Evolutionary conservation across 352 stramenopile species (phyloP), one percentile per base, ranked within the genome.

Genomic region (Phytophthora pini): DNA sequence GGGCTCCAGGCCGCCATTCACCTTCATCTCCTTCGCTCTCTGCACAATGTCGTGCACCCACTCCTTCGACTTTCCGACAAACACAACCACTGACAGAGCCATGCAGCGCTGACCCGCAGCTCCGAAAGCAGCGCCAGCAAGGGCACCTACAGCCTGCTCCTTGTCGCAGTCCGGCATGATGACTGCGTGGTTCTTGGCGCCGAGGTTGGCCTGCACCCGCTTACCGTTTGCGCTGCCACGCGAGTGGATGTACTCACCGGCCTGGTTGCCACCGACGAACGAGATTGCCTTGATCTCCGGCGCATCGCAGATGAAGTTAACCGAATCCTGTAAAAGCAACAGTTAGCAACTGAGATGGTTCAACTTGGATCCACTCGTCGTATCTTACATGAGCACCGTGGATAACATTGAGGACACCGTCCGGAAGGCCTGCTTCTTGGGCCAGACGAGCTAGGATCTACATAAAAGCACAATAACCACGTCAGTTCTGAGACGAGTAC

Each of bases 171-270:
- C 97, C 22, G 95, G 90, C 68, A 99, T 78, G 47, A 99, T 88
- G 15, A 98, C 90, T n/a, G 89, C 95, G 82, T 99, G 97, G 80
- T 99, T 99, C 86, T 99, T 99, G 55, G 97, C 97, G 27, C 96
- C 97, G 5, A 99, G 73, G 86, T 99, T 99, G 48, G 95, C 87
- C 73, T 98, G 94, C 43, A 98, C 95, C 44, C 95, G 89, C 81
- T 99, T 99, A 65, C 93, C 95, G 72, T 97, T 95, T 24, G 67
- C 77, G 43, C 77, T 92, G 22, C 89, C 86, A 48, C 90, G 80
- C 8, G 90, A 83, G 77, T 97, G 88, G 68, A 99, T 99, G 82
- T 98, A 97, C 67, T 98, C 90, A 20, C 96, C 97, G 1, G 94
- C 97, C 52, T 82, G 67, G 74, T 98, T 98, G 31, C 90, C 86